Conservation (phyloP, 257 asterid species). For the Solanum megistacrolobum region DNA sequence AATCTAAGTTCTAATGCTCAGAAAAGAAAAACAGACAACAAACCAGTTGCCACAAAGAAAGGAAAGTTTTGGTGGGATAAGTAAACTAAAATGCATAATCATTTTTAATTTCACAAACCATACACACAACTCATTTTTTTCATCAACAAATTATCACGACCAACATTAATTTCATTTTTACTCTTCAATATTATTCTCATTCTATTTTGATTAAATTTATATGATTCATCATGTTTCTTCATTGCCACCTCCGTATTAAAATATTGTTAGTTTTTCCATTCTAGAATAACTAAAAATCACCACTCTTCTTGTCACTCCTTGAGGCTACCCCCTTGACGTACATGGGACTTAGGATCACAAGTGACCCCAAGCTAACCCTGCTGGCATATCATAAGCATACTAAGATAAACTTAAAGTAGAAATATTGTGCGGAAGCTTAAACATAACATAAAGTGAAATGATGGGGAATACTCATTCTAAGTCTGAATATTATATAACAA, state of each 20-base stretch:
- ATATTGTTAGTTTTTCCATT: not conserved
- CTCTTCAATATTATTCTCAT: not conserved
- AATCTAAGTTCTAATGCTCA: not conserved
- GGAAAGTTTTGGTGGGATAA: not conserved
- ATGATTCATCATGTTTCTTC: not conserved
- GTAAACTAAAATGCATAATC: not conserved
- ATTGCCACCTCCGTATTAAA: not conserved
- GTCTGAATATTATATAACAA: no score
- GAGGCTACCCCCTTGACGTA: no score
- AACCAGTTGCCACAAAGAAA: not conserved
- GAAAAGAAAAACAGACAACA: not conserved
- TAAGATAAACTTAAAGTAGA: no score
- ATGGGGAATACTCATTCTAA: no score
- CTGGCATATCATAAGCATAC: no score
- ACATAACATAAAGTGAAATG: no score
- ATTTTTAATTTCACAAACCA: not conserved
- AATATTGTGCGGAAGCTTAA: no score
- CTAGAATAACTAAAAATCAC: not conserved
- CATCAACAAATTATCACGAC: not conserved
- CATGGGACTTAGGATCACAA: no score
- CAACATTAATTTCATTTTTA: not conserved
- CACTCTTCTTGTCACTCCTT: not conserved
- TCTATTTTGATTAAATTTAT: not conserved
- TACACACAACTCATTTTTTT: not conserved
- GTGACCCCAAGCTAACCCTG: no score